Percentiles rank a stretch among this genome's conserved stretches.
Conservation (phyloP, 257 asterid species). For the Verbena officinalis region DNA sequence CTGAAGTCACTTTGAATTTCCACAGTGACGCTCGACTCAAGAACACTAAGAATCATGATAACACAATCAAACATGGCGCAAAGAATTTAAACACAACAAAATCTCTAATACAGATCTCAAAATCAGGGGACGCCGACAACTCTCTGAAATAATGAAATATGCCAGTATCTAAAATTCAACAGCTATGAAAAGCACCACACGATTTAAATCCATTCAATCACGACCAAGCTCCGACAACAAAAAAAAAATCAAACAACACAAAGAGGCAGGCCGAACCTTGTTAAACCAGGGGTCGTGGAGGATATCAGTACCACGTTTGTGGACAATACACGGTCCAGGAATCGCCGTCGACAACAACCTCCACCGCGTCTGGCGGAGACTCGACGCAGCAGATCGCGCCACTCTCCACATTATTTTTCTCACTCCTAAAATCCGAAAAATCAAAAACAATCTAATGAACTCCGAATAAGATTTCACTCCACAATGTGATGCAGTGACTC, state of each 20-base stretch:
- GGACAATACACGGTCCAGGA: constrained; percentile 88
- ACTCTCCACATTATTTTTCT: constrained; percentile 76
- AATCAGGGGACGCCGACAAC: constrained; percentile 10
- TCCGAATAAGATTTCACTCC: constrained; percentile 8
- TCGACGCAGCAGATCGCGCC: constrained; percentile 77
- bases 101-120: constrained; percentile 27
- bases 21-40: constrained; percentile 2
- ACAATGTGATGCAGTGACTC: constrained; percentile 11
- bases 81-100: background rate
- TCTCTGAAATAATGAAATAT: constrained; percentile 6
- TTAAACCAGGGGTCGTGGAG: constrained; percentile 99
- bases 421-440: constrained; percentile 34
- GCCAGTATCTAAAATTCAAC: constrained; percentile 15
- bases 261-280: constrained; percentile 58
- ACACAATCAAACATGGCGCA: background rate
- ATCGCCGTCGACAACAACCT: constrained; percentile 68
- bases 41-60: background rate
- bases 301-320: constrained; percentile 97
- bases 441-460: constrained; percentile 21
- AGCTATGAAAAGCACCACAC: constrained; percentile 4
- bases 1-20: constrained; percentile 10
- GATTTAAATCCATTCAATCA: constrained; percentile 25
- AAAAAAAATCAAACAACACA: background rate
- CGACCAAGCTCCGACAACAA: constrained; percentile 13
- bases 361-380: constrained; percentile 65